phyloP scores from a whole-genome alignment of 176 grass and related monocot genomes.

The Elymus sibiricus region DNA sequence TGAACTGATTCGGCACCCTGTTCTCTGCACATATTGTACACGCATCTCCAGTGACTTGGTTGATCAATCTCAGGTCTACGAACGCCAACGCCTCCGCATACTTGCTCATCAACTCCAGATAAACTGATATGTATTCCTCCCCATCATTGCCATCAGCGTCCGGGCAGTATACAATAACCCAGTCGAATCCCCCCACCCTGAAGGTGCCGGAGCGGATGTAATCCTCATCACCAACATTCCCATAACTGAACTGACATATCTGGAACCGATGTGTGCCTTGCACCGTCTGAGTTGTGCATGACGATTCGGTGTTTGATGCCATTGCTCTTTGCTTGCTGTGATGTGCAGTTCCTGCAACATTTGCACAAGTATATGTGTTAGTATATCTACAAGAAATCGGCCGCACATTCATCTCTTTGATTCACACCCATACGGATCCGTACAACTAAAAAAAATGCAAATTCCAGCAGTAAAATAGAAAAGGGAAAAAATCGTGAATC shows the following conservation, averaged over 20 bases:
- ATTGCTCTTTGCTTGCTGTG: not conserved
- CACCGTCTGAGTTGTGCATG: not conserved
- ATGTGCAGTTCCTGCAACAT: not conserved
- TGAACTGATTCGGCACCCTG: not conserved
- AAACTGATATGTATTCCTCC: constrained; percentile 1
- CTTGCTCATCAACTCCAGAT: not conserved
- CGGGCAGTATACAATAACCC: constrained; percentile 26
- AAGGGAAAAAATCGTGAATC: not conserved
- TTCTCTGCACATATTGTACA: not conserved
- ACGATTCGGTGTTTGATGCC: not conserved
- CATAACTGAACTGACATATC: not conserved
- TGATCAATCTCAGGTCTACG: constrained; percentile 9
- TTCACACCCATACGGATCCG: not conserved
- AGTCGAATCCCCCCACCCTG: constrained; percentile 6
- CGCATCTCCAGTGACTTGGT: not conserved
- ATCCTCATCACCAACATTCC: not conserved
- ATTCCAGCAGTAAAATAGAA: no score
- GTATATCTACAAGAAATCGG: not conserved
- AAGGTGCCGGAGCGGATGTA: constrained; percentile 5
- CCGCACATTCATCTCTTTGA: not conserved
- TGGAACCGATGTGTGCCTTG: constrained; percentile 21
- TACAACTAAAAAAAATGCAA: not conserved
- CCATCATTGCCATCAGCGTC: not conserved
- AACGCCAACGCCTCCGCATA: not conserved
- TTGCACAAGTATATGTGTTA: not conserved